Evolutionary conservation across 305 asterid genomes (phyloP).

Genomic region (Fraxinus velutina): DNA sequence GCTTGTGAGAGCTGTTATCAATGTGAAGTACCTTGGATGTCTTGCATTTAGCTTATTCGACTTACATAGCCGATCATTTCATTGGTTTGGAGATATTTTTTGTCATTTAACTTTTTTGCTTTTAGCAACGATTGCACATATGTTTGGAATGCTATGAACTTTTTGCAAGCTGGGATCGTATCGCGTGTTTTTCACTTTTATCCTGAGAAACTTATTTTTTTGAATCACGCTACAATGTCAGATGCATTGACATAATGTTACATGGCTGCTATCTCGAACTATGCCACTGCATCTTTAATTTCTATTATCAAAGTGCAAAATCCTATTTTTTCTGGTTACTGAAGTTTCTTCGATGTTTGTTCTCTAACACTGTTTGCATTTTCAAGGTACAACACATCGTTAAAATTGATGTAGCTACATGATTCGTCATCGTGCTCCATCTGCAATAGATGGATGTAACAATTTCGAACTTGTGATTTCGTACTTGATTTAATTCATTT

Average conservation of each 20-base stretch:
- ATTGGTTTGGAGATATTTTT: slow-evolving; percentile 23
- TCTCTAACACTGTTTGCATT: not conserved
- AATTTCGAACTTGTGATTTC: not conserved
- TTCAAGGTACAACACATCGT: not conserved
- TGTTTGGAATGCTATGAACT: slow-evolving; percentile 14
- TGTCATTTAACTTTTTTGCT: slow-evolving; percentile 19
- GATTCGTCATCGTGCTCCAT: not conserved
- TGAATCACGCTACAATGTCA: not conserved
- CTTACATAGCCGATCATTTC: not conserved
- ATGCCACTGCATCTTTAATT: not conserved
- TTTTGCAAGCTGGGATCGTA: not conserved
- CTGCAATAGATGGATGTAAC: not conserved
- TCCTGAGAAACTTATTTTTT: not conserved
- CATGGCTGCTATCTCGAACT: not conserved
- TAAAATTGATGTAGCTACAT: not conserved
- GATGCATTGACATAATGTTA: not conserved
- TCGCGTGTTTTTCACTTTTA: not conserved
- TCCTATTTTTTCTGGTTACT: not conserved
- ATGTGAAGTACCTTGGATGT: slow-evolving; percentile 17
- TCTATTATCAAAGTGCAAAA: not conserved
- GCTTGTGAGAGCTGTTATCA: slow-evolving; percentile 17
- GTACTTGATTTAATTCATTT: not conserved
- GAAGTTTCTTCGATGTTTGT: not conserved
- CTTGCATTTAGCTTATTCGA: slow-evolving; percentile 4
- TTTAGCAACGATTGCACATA: slow-evolving; percentile 29